Evolutionary conservation across 1,284 basidiomycete species (phyloP).

Genomic region (Trichosporon ovoides): DNA sequence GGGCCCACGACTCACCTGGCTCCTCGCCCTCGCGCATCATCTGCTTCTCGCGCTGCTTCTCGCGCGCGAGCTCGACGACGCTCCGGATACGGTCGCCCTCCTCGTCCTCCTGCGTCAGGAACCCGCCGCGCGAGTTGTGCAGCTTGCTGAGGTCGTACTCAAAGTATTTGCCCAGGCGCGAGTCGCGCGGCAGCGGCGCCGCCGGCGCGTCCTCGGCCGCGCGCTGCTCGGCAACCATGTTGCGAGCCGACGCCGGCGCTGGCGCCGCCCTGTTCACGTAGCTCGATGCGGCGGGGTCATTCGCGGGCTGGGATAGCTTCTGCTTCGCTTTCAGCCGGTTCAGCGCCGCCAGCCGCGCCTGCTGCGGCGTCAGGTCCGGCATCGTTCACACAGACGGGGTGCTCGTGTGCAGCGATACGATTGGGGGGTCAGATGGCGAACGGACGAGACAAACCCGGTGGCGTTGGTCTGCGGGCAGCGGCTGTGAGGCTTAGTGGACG

Average conservation of each 20-base stretch:
- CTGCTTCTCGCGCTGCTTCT: conserved; percentile 63
- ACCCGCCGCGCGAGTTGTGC: conserved; percentile 90
- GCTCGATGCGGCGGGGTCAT: not conserved
- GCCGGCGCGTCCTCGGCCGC: conserved; percentile 15
- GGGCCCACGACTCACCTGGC: conserved; percentile 51
- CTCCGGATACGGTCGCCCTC: conserved; percentile 52
- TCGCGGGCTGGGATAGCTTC: conserved; percentile 17
- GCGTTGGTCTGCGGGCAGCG: too few species aligned
- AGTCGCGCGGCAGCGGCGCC: conserved; percentile 41
- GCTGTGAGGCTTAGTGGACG: too few species aligned
- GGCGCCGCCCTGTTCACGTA: conserved; percentile 32
- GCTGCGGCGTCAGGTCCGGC: conserved; percentile 33
- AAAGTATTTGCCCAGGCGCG: conserved; percentile 63
- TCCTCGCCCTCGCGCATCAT: conserved; percentile 70
- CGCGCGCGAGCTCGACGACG: conserved; percentile 66
- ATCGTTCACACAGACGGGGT: too few species aligned
- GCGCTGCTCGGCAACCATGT: conserved; percentile 38
- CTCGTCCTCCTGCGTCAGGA: conserved; percentile 57
- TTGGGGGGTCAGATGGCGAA: too few species aligned
- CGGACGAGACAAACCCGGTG: too few species aligned
- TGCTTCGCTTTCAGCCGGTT: conserved; percentile 48
- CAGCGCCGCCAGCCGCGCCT: conserved; percentile 45
- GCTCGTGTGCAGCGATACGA: too few species aligned
- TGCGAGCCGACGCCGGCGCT: conserved; percentile 35
- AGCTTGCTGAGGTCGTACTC: conserved; percentile 94